A percentile compares a stretch with the other conserved stretches of the same genome.
Evolutionary conservation across 805 yeast genomes (phyloP).

Genomic region (Myxozyma neglecta): DNA sequence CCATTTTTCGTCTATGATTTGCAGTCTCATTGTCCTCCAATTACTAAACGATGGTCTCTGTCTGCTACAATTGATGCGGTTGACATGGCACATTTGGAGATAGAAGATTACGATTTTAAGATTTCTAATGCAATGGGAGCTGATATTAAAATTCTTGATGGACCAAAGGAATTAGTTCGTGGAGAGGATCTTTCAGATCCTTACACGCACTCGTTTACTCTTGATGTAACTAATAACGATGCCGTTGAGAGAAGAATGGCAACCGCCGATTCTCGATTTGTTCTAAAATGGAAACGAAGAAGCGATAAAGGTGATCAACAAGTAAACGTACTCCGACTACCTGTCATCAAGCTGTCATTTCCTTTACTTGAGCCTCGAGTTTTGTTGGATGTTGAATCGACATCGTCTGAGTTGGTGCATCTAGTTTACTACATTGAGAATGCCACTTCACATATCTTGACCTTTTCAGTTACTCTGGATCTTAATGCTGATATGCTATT

Average conservation of each 20-base stretch:
- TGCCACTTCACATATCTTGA: constrained; percentile 69
- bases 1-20: constrained; percentile 38
- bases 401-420: constrained; percentile 34
- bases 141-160: constrained; percentile 13
- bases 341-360: constrained; percentile 53
- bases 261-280: constrained; percentile 35
- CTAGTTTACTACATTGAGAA: constrained; percentile 64
- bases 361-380: constrained; percentile 73
- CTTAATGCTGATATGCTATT: constrained; percentile 39
- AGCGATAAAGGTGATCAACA: neutral
- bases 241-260: constrained; percentile 28
- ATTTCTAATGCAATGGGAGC: constrained; percentile 31
- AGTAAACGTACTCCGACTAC: constrained; percentile 30
- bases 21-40: constrained; percentile 36
- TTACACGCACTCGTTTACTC: constrained; percentile 30
- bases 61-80: constrained; percentile 36
- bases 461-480: constrained; percentile 54
- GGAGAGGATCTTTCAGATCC: constrained; percentile 19
- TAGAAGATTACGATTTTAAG: constrained; percentile 32
- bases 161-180: neutral
- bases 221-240: constrained; percentile 31
- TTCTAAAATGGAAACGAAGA: constrained; percentile 39
- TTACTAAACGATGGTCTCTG: constrained; percentile 42
- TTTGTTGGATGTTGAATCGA: constrained; percentile 43
- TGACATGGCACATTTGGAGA: constrained; percentile 32